These are phyloP conservation scores for Gastrolobium bilobum DNA, from an alignment of 306 rosid species.

Conservation along the genomic window DNA sequence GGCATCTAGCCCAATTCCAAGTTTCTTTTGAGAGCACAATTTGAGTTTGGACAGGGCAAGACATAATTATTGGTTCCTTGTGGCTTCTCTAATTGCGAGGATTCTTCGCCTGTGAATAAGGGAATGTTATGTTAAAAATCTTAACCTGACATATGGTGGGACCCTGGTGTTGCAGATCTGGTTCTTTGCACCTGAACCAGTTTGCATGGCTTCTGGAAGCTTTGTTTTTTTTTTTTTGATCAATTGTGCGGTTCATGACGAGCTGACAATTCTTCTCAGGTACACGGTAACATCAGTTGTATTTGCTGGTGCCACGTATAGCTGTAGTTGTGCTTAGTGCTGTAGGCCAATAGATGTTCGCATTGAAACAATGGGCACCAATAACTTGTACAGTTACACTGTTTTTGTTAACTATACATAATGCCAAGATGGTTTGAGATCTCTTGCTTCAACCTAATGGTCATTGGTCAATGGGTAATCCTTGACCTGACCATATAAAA, in stretches of 20 bases:
- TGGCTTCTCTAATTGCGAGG: conserved; percentile 21
- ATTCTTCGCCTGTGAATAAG: conserved; percentile 39
- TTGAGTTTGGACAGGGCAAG: conserved; percentile 49
- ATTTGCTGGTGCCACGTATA: conserved; percentile 54
- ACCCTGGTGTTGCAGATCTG: conserved; percentile 41
- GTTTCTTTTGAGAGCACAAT: conserved; percentile 72
- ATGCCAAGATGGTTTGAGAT: conserved; percentile 45
- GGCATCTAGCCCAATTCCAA: conserved; percentile 61
- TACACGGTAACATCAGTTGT: conserved; percentile 59
- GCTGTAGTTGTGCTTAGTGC: conserved; percentile 46
- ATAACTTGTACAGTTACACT: conserved; percentile 67
- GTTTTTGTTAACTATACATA: conserved; percentile 49
- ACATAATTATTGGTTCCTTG: conserved; percentile 24
- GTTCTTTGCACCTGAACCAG: conserved; percentile 47
- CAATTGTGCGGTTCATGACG: conserved; percentile 46
- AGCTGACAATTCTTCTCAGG: conserved; percentile 54
- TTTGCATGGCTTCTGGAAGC: conserved; percentile 34
- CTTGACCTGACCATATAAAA: background rate
- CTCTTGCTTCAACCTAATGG: background rate
- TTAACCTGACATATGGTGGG: conserved; percentile 43
- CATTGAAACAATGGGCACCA: conserved; percentile 49
- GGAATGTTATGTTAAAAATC: conserved; percentile 41
- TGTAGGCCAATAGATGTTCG: conserved; percentile 45
- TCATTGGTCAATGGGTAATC: background rate
- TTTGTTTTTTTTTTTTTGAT: conserved; percentile 32